Base-by-base conservation (phyloP, 2,329 filamentous ascomycete species). In the Lasiodiplodia hormozganensis region DNA sequence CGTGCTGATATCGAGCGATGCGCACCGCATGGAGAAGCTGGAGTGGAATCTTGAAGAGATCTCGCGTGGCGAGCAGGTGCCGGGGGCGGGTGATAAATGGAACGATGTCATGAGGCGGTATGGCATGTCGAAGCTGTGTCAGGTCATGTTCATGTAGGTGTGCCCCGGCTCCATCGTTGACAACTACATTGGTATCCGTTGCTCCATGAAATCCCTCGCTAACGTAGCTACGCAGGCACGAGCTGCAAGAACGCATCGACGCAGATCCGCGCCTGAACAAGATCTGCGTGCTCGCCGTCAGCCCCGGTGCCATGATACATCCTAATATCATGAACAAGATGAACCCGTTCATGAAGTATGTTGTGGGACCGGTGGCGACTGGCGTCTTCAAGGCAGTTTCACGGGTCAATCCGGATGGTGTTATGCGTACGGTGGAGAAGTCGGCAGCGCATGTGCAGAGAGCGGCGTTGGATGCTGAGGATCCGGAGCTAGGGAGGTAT, bases 1-100 rank as follows among this genome's bases (percentile, higher is more conserved):
- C 69, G 43, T 65, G 51, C n/a, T 71, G 16, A 34, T 74, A 28
- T 70, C 71, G 8, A 74, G 73, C 67, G 67, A 71, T 5, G 52
- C 43, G 12, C 47, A 23, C 23, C 23, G 23, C 23, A 23, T 23
- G 21, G 38, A 58, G 34, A 67, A 53, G 4, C 23, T 60, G 31
- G 8, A 31, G 7, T 67, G 54, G 54, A 54, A 62, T 14, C 28
- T 53, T 6, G 65, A 52, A 1, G 65, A 67, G 10, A 31, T 67
- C 21, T 31, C 54, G 3, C 40, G 6, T 2, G 36, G 54, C 5
- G 49, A 31, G 14, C 25, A 38, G 14, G 12, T 28, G 25, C 40
- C 47, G 11, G 28, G 10, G 4, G 6, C 43, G 1, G 56, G 54
- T 3, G 65, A 67, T 6, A 54, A 58, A 54, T 43, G 21, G 10